Evolutionary conservation across 2,329 filamentous ascomycete genomes (phyloP).

Genomic region (Beauveria rudraprayagi): DNA sequence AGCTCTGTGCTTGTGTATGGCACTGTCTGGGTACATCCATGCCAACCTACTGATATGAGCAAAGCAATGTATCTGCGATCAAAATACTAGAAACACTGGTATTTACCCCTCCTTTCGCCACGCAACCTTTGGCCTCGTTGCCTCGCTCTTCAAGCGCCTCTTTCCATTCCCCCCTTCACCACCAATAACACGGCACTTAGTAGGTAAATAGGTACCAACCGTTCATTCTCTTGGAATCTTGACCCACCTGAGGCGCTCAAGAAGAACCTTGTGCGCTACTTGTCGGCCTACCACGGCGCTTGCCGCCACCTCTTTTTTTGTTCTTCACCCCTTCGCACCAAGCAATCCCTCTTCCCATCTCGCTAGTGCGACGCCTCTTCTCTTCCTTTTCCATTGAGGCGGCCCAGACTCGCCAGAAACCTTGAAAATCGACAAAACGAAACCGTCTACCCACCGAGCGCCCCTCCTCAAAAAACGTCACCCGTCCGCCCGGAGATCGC

Average conservation of each 20-base stretch:
- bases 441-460: neutral
- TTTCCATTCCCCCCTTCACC: neutral
- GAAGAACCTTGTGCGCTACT: neutral
- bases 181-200: neutral
- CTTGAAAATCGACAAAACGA: neutral
- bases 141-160: neutral
- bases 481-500: neutral
- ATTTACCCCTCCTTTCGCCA: neutral
- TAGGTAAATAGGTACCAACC: neutral
- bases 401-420: neutral
- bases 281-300: slow-evolving; percentile 6
- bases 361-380: neutral
- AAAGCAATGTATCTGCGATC: too few species aligned
- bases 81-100: too few species aligned
- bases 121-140: neutral
- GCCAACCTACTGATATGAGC: too few species aligned
- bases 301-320: slow-evolving; percentile 2
- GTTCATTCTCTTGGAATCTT: neutral
- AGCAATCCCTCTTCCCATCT: neutral
- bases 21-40: too few species aligned
- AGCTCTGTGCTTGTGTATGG: too few species aligned
- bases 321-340: neutral
- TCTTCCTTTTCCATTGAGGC: neutral
- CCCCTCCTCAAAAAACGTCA: neutral
- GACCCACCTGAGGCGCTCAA: neutral